Percentiles rank a stretch among this genome's conserved stretches.
Conservation (phyloP, 371 early-diverging fungal species). For the Actinomucor elegans region DNA sequence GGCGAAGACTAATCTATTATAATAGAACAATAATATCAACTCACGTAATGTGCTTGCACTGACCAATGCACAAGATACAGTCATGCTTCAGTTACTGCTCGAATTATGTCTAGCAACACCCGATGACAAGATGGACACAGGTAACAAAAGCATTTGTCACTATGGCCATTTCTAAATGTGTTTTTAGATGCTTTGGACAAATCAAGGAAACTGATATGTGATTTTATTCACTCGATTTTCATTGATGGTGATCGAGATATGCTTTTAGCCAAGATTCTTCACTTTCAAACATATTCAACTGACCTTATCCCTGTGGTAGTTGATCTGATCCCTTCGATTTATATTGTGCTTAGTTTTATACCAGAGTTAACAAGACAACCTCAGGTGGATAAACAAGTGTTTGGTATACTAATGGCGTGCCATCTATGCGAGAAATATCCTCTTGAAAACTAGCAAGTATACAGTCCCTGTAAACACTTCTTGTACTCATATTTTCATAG, state of each 20-base stretch:
- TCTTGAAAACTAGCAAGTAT: conserved; percentile 41
- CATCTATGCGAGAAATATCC: conserved; percentile 52
- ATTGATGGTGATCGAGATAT: conserved; percentile 55
- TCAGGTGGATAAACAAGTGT: conserved; percentile 47
- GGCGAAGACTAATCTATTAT: too few species aligned
- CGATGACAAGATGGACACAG: conserved; percentile 25
- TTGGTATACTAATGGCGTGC: conserved; percentile 50
- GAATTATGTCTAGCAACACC: conserved; percentile 36
- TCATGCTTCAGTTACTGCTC: conserved; percentile 52
- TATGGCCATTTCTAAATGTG: too few species aligned
- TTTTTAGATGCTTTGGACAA: conserved; percentile 37
- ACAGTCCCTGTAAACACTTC: background rate
- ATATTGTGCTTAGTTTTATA: conserved; percentile 53
- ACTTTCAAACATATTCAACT: conserved; percentile 60
- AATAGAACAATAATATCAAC: conserved; percentile 32
- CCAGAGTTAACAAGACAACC: conserved; percentile 52
- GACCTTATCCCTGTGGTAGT: conserved; percentile 57
- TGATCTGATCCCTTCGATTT: conserved; percentile 54
- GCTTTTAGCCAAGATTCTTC: conserved; percentile 57
- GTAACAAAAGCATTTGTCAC: too few species aligned
- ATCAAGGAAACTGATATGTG: conserved; percentile 47
- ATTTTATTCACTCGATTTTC: conserved; percentile 56
- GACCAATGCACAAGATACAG: conserved; percentile 54
- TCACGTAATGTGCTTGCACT: conserved; percentile 51
- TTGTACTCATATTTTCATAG: conserved; percentile 7